Percentiles rank a stretch among this genome's conserved stretches.
These are phyloP conservation scores for Medicago arabica DNA, from an alignment of 306 rosid species.

Conservation along the genomic window DNA sequence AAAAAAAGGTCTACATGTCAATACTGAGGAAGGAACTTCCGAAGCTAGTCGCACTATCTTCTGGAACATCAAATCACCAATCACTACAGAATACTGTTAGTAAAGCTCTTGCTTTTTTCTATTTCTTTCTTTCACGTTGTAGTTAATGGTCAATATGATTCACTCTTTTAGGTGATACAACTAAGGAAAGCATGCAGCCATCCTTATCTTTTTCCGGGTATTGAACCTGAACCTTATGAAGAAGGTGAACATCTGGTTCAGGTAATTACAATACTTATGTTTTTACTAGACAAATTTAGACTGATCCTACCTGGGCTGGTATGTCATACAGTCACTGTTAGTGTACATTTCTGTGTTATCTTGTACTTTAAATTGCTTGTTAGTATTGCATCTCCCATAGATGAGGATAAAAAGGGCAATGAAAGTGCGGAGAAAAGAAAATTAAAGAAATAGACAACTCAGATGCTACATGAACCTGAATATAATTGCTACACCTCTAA, in stretches of 20 bases:
- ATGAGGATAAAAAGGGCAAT: neutral
- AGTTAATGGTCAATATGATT: conserved; percentile 34
- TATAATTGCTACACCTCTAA: neutral
- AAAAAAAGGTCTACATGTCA: conserved; percentile 83
- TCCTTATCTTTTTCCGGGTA: conserved; percentile 94
- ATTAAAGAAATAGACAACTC: conserved; percentile 15
- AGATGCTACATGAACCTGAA: neutral
- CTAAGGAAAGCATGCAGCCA: conserved; percentile 94
- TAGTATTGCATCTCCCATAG: conserved; percentile 4
- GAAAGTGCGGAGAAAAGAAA: neutral
- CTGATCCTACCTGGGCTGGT: conserved; percentile 1
- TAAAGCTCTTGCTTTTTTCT: conserved; percentile 32
- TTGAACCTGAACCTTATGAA: conserved; percentile 97
- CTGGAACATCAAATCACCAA: conserved; percentile 76
- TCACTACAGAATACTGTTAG: conserved; percentile 88
- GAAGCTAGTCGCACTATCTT: conserved; percentile 72
- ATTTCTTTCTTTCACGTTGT: conserved; percentile 31
- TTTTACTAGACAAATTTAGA: conserved; percentile 19
- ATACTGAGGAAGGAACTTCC: conserved; percentile 90
- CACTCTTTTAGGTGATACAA: conserved; percentile 70
- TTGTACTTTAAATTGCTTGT: conserved; percentile 25
- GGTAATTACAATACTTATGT: conserved; percentile 51
- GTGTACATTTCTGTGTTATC: conserved; percentile 4
- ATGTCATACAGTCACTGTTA: neutral
- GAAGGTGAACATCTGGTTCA: conserved; percentile 97